Percentiles rank a stretch among this genome's conserved stretches.
phyloP scores from a whole-genome alignment of 306 rosid species.

The Erythrophleum fordii region DNA sequence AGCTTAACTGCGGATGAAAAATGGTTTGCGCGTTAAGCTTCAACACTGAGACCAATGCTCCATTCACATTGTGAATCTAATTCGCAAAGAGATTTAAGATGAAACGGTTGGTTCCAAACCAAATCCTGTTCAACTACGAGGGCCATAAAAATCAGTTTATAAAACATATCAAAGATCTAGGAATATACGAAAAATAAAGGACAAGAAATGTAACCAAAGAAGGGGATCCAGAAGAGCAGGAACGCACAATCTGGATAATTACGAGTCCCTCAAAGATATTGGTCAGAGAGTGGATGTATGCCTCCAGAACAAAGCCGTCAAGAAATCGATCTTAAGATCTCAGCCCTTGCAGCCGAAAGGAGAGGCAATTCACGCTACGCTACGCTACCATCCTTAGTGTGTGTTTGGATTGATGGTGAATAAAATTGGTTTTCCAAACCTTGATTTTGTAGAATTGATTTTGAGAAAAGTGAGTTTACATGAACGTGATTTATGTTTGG shows the following conservation, averaged over 20 bases:
- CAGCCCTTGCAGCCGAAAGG: slow-evolving; percentile 76
- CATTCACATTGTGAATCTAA: too few relatives aligned
- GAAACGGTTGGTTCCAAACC: background rate
- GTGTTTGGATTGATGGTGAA: too few relatives aligned
- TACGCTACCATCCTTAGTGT: background rate
- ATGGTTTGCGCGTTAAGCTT: too few relatives aligned
- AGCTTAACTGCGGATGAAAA: too few relatives aligned
- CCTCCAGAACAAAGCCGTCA: slow-evolving; percentile 84
- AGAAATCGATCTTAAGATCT: slow-evolving; percentile 73
- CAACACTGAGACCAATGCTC: too few relatives aligned
- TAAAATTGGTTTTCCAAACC: too few relatives aligned
- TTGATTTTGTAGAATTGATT: too few relatives aligned
- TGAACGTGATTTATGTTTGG: too few relatives aligned
- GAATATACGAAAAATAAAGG: background rate
- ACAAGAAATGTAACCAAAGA: background rate
- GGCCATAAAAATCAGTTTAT: background rate
- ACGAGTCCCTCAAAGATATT: slow-evolving; percentile 34
- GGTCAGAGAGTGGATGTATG: slow-evolving; percentile 48
- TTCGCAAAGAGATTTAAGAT: background rate
- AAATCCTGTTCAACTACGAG: too few relatives aligned
- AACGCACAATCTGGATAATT: slow-evolving; percentile 40
- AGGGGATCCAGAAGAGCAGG: slow-evolving; percentile 1
- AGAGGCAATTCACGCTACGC: slow-evolving; percentile 46
- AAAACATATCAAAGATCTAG: background rate
- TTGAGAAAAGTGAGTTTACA: too few relatives aligned